Conservation (phyloP, 371 early-diverging fungal species). For the Choanephora cucurbitarum region DNA sequence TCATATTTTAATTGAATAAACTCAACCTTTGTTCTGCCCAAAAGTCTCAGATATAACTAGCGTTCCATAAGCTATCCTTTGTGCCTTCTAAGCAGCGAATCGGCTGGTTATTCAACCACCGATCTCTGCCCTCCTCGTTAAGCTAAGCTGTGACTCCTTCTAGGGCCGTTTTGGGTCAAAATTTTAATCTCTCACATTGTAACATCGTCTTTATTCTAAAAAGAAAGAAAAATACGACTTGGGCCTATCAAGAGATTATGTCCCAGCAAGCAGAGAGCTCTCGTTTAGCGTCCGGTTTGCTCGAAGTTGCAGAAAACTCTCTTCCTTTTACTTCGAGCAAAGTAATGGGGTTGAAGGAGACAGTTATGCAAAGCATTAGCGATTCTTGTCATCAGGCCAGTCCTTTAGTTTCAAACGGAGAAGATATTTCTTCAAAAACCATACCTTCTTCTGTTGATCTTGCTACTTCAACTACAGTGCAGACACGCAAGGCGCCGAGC, state of each 20-base stretch:
- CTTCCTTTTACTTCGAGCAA: background rate
- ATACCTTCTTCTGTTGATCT: no score
- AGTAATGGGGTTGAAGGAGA: no score
- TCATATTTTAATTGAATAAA: no score
- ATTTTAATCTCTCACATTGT: background rate
- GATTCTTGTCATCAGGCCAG: background rate
- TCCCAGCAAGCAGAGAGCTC: background rate
- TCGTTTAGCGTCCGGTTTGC: background rate
- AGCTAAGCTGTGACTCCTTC: background rate
- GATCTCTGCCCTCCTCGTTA: no score
- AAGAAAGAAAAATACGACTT: background rate
- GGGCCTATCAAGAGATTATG: background rate
- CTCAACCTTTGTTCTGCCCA: no score
- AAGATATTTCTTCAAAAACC: background rate
- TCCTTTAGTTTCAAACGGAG: background rate
- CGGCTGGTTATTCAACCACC: no score
- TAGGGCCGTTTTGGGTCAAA: background rate
- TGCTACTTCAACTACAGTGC: background rate
- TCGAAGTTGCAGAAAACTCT: background rate
- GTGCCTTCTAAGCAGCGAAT: no score
- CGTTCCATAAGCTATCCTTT: no score
- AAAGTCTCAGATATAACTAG: no score
- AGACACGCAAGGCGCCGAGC: background rate
- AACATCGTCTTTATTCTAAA: background rate
- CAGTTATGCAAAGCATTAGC: background rate